Percentiles rank a stretch among this genome's conserved stretches.
Evolutionary conservation across 768 basidiomycete genomes (phyloP).

Genomic region (Cyclocybe aegerita): DNA sequence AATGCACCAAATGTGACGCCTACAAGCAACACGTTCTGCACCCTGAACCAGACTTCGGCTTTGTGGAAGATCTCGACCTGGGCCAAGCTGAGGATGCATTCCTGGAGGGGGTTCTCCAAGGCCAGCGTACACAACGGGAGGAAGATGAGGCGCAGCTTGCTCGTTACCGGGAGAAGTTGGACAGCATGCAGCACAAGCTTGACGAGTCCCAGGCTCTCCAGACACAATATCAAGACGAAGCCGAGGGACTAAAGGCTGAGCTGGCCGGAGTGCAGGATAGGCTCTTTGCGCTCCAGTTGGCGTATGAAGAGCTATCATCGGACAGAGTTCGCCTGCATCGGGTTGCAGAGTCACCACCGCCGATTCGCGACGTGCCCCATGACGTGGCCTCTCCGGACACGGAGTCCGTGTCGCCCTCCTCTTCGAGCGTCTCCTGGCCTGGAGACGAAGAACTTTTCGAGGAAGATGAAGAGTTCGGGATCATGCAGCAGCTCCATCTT

Average conservation of each 20-base stretch:
- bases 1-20: too few relatives aligned
- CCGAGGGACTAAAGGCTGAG: constrained; percentile 15
- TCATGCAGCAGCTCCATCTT: constrained; percentile 1
- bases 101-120: not conserved
- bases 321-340: not conserved
- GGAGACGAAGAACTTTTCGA: not conserved
- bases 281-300: constrained; percentile 20
- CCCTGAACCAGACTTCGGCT: too few relatives aligned
- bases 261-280: constrained; percentile 19
- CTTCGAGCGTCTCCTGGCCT: not conserved
- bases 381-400: too few relatives aligned
- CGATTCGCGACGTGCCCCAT: not conserved
- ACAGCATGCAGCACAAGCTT: constrained; percentile 17
- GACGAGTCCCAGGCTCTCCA: constrained; percentile 15
- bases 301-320: constrained; percentile 15
- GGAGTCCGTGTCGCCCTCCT: not conserved
- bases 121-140: constrained; percentile 7
- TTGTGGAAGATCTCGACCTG: too few relatives aligned
- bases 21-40: too few relatives aligned
- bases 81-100: too few relatives aligned
- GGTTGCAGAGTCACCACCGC: not conserved
- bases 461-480: constrained; percentile 3
- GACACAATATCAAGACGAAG: constrained; percentile 8
- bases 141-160: constrained; percentile 3
- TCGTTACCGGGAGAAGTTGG: constrained; percentile 9